Base-by-base conservation (phyloP, 257 asterid genomes). In the Knoxia roxburghii region DNA sequence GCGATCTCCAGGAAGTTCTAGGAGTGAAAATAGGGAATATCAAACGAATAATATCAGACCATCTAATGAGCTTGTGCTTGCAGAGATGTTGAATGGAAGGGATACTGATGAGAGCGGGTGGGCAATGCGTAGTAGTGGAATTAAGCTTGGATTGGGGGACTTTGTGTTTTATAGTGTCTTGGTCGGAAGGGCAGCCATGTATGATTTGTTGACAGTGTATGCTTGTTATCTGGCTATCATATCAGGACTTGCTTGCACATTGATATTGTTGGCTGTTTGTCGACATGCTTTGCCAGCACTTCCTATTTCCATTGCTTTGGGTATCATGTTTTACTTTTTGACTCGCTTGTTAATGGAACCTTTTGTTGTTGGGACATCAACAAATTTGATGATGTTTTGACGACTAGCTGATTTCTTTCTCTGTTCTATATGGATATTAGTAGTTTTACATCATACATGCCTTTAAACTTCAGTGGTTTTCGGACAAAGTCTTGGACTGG, bases 131-230 rank as follows among this genome's bases (percentile, higher is more conserved):
- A 67, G 71, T 27, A 80, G 89, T 74, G 97, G 97, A 67, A 82
- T 93, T 70, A 86, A 76, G 87, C 99, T 93, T 37, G 99, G 99
- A 7, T 83, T 93, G 79, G 97, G 99, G 65, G 99, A 93, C 71
- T 93, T 93, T 50, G 84, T 93, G 26, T 93, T 93, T 79, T 93
- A 88, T 13, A 93, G 99, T 3, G 99, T 93, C 66, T 84, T 93
- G 70, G 96, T 93, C 24, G 97, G 99, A 48, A 81, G 99, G 81
- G 99, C 99, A 0, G 97, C 99, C 12, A 88, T 93, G 99, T 93
- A 85, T 79, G 99, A 93, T 85, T 51, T 93, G 78, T 85, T 93
- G 99, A 93, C 96, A 0, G 99, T 93, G 37, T 93, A 93, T 63
- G 97, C 99, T 68, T 93, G 99, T 81, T 93, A 93, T 82, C 97